These are phyloP conservation scores for Hanseniaspora uvarum DNA, from an alignment of 1,139 yeast species.

Conservation along the genomic window DNA sequence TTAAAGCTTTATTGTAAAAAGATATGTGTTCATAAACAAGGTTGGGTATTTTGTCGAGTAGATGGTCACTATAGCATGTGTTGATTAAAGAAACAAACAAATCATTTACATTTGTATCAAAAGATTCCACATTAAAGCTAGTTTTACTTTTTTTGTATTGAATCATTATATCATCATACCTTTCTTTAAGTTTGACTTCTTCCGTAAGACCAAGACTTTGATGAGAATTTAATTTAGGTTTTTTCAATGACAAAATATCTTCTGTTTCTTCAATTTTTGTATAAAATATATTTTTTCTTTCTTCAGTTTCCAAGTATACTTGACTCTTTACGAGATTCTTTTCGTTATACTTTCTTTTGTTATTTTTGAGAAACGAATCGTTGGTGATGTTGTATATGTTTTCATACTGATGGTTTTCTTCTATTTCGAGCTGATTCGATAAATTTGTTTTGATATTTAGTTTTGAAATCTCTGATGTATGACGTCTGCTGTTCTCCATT, in stretches of 20 bases:
- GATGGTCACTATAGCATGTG: slow-evolving; percentile 5
- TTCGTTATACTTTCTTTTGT: slow-evolving; percentile 1
- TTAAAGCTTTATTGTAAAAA: slow-evolving; percentile 21
- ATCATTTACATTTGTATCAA: not conserved
- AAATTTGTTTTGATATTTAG: not conserved
- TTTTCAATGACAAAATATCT: not conserved
- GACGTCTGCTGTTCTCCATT: slow-evolving; percentile 4
- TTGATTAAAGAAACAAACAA: not conserved
- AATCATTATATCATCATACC: not conserved
- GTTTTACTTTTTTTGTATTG: not conserved
- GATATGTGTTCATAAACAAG: not conserved
- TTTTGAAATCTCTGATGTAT: not conserved
- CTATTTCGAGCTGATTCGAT: not conserved
- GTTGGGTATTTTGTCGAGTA: slow-evolving; percentile 5
- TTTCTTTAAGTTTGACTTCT: not conserved
- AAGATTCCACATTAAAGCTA: not conserved
- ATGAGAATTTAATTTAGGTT: not conserved
- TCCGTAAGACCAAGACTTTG: not conserved
- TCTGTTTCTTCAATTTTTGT: not conserved
- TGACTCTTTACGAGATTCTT: not conserved
- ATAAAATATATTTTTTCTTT: not conserved
- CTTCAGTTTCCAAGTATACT: not conserved
- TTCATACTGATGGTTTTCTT: slow-evolving; percentile 5
- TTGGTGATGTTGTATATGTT: slow-evolving; percentile 3
- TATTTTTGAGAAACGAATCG: slow-evolving; percentile 1